Percentiles rank a stretch among this genome's conserved stretches.
Evolutionary conservation across 1,284 basidiomycete species (phyloP).

Genomic region (Tremellales sp.): DNA sequence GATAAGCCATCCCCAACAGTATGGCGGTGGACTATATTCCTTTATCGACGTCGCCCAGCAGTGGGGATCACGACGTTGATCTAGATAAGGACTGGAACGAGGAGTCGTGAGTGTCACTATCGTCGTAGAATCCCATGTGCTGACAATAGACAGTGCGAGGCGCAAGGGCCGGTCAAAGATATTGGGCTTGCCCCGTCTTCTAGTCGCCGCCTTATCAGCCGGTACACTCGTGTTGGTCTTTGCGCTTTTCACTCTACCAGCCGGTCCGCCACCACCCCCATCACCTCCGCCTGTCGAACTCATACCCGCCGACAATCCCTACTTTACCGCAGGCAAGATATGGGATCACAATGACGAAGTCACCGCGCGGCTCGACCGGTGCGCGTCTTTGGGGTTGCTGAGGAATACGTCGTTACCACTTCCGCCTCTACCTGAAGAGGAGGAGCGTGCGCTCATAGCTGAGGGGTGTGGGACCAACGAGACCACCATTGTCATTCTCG

Average conservation of each 20-base stretch:
- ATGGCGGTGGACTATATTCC: conserved; percentile 12
- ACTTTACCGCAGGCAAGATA: conserved; percentile 26
- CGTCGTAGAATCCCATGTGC: no score
- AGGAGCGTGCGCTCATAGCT: conserved; percentile 15
- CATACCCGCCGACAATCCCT: conserved; percentile 18
- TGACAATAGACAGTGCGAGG: no score
- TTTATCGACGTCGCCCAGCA: no score
- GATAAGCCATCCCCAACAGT: no score
- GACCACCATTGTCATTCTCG: conserved; percentile 36
- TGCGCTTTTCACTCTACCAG: background rate
- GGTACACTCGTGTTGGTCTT: background rate
- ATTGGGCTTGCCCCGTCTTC: background rate
- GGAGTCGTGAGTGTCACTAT: no score
- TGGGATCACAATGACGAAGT: conserved; percentile 31
- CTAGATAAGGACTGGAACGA: no score
- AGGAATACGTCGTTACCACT: conserved; percentile 24
- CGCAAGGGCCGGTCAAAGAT: no score
- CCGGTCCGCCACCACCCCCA: background rate
- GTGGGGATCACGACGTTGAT: no score
- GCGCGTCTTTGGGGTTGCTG: conserved; percentile 22
- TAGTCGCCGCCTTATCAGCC: background rate
- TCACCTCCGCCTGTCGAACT: background rate
- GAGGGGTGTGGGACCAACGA: conserved; percentile 35
- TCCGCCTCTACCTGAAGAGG: conserved; percentile 6
- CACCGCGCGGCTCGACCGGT: conserved; percentile 17